Evolutionary conservation across 768 basidiomycete genomes (phyloP).

Genomic region (Aureoboletus auriporus): DNA sequence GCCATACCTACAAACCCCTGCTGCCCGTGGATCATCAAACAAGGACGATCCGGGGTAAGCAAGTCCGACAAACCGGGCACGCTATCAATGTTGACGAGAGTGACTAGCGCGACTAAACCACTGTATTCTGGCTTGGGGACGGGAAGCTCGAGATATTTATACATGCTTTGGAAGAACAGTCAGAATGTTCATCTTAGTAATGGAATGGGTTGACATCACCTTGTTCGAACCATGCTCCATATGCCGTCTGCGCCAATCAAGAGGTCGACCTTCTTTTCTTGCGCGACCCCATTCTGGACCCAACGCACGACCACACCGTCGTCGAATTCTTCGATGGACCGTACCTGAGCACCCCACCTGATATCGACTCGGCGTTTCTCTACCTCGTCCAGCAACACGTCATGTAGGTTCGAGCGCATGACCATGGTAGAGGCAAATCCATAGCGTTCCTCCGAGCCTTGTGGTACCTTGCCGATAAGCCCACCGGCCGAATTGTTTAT

Average conservation of each 20-base stretch:
- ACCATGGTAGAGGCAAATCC: constrained; percentile 24
- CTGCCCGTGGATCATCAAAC: constrained; percentile 28
- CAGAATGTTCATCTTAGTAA: background rate
- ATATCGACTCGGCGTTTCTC: constrained; percentile 16
- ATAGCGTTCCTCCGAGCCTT: constrained; percentile 25
- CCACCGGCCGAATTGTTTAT: constrained; percentile 21
- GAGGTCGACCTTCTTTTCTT: constrained; percentile 28
- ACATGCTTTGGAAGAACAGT: constrained; percentile 19
- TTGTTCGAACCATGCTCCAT: constrained; percentile 27
- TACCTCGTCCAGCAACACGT: constrained; percentile 28
- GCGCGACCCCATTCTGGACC: constrained; percentile 13
- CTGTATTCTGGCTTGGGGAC: constrained; percentile 27
- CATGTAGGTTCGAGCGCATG: constrained; percentile 29
- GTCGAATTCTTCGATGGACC: constrained; percentile 19
- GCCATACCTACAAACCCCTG: constrained; percentile 26
- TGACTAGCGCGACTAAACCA: constrained; percentile 23
- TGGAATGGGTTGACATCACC: constrained; percentile 4
- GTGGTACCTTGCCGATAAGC: constrained; percentile 20
- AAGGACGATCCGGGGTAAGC: constrained; percentile 19
- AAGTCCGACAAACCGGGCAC: constrained; percentile 19
- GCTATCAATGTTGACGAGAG: constrained; percentile 12
- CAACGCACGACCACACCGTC: constrained; percentile 27
- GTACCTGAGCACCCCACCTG: constrained; percentile 22
- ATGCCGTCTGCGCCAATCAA: constrained; percentile 30
- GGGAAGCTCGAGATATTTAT: constrained; percentile 13